Base-by-base conservation (phyloP, 2,329 filamentous ascomycete species). In the Bipolaris cookei region DNA sequence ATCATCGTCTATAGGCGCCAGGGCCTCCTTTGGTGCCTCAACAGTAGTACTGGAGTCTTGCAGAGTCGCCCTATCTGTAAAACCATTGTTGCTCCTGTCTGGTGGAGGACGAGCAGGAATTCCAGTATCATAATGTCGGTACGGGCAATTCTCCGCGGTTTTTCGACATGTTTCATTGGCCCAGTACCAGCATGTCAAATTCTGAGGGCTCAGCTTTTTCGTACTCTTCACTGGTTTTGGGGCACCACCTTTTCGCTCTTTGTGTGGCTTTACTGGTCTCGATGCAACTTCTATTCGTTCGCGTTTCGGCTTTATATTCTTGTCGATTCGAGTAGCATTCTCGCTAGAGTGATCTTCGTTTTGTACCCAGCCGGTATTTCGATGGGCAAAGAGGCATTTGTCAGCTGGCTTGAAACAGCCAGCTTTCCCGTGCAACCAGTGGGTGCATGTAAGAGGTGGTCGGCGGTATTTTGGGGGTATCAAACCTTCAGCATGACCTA, bases 361-460 rank as follows among this genome's bases (percentile, higher is more conserved):
- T 32, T 32, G 51, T 25, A 48, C 45, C 39, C 18, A 71, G 18
- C 73, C 73, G 18, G 73, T 76, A 51, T 76, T 71, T 21, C 47
- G 35, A 32, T 76, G 73, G 14, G 72, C 70, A 49, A 59, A 75
- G 1, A 2, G 1, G 37, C 73, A 75, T 2, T 69, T 55, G 6
- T 69, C 61, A 4, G 52, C 63, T 18, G 64, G 10, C 13, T 64
- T 66, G 0, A 8, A 56, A 44, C 72, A 75, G 1, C 63, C 62
- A 1, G n/a, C 14, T 7, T 37, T 44, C 4, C 48, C 48, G 2
- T 39, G 56, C 23, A 74, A 55, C 71, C 71, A 76, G 35, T 38
- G 69, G 1, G 6, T 42, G 48, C 74, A 76, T 4, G 70, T 76
- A 30, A 71, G 21, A 4, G 71, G 70, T 11, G 67, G 69, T 6